phyloP scores from a whole-genome alignment of 305 asterid genomes.

The Solanum hybrid region DNA sequence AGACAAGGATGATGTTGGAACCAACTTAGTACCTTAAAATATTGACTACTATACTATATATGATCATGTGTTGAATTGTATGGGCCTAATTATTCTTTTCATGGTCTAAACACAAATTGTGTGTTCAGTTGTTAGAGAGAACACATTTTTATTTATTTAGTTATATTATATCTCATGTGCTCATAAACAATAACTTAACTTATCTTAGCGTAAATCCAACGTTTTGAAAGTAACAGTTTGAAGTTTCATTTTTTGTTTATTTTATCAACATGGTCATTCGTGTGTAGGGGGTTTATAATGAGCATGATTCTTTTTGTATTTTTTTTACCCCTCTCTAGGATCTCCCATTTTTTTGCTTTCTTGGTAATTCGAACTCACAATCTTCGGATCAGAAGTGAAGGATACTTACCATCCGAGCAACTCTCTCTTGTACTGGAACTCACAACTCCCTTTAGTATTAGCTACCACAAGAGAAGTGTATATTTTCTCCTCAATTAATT shows the following conservation, averaged over 20 bases:
- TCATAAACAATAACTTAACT: background rate
- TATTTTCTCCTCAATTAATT: background rate
- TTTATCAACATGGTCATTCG: background rate
- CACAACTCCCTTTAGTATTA: background rate
- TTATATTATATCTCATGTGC: background rate
- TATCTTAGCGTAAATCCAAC: background rate
- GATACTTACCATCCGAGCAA: background rate
- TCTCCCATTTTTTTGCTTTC: background rate
- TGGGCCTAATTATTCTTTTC: background rate
- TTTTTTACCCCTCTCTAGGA: background rate
- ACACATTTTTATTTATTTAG: background rate
- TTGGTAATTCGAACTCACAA: too few relatives aligned
- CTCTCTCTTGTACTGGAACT: background rate
- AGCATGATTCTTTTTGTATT: background rate
- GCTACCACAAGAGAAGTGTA: background rate
- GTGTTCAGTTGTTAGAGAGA: background rate
- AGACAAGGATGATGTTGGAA: slow-evolving; percentile 19
- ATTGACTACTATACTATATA: background rate
- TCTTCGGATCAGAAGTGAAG: too few relatives aligned
- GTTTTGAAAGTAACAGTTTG: background rate
- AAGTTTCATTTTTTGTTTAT: background rate
- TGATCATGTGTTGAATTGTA: background rate
- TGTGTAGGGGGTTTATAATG: background rate
- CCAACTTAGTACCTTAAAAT: slow-evolving; percentile 24
- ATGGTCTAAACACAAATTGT: background rate